Evolutionary conservation across 139 green algal species (phyloP), one percentile per base, ranked within the genome.

Genomic region (Auxenochlorella pyrenoidosa): DNA sequence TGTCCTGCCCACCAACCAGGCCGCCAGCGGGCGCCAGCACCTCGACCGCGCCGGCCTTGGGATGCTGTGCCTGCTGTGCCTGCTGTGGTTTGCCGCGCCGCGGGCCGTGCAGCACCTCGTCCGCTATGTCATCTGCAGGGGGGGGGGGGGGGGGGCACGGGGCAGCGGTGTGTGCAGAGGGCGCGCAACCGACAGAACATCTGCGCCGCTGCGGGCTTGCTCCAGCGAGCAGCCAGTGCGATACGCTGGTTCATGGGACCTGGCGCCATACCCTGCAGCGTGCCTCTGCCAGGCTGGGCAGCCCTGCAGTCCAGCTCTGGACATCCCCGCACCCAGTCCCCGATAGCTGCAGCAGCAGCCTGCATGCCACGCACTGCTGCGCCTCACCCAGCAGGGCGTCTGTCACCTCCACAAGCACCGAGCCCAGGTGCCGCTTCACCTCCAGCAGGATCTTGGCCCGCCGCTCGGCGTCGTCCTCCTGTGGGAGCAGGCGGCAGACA

Each of bases 381-480:
- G 5, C 12, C 92, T 78, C 90, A 95, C 92, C 92, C 86, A 95
- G 92, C 47, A 95, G 75, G 12, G 84, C 80, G 38, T 95, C 93
- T 0, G 93, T 95, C 68, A 95, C 93, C 80, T 95, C 93, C 73
- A 94, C 65, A 79, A 95, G 87, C 40, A 95, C 90, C 21, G 59
- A 26, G 12, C 92, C 94, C 6, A 95, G 92, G 83, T 91, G 87
- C 68, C 80, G 54, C 80, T 91, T 92, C 43, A 95, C 87, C 78
- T 94, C 86, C 24, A 84, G 15, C 1, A 59, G 84, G 1, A 94
- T 15, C 32, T 87, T 86, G 66, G 84, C 84, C 16, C 87, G 80
- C 28, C 84, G 77, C 41, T 72, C 36, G 34, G 60, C 83, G 10
- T 75, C 47, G 38, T 78, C 59, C 76, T 89, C 86, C 77, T 89